phyloP scores from a whole-genome alignment of 352 stramenopile species.

The Phytophthora aleatoria region DNA sequence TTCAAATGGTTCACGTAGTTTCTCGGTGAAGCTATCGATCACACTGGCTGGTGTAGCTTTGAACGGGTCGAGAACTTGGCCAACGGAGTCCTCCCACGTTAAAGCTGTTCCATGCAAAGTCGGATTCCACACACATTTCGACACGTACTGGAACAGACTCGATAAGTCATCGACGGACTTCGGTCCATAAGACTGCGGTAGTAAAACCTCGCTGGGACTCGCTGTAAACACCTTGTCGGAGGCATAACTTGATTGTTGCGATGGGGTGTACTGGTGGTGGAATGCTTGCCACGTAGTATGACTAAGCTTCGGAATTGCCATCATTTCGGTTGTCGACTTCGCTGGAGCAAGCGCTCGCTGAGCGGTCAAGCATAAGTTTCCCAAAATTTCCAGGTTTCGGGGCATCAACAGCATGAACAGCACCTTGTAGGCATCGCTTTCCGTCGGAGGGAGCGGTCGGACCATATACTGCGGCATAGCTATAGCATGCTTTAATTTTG shows the following conservation, averaged over 20 bases:
- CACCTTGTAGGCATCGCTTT: conserved; percentile 30
- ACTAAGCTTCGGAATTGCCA: not conserved
- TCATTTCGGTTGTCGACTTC: conserved; percentile 11
- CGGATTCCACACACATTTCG: conserved; percentile 48
- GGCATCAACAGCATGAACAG: conserved; percentile 57
- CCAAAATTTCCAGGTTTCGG: conserved; percentile 40
- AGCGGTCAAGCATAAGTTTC: conserved; percentile 39
- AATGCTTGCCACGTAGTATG: conserved; percentile 29
- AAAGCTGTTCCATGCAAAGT: conserved; percentile 13
- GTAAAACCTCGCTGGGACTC: not conserved
- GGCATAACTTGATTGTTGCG: not conserved
- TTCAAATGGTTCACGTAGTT: conserved; percentile 24
- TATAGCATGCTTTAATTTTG: conserved; percentile 1
- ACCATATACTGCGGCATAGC: conserved; percentile 36
- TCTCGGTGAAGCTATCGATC: conserved; percentile 42
- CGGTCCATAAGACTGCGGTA: not conserved
- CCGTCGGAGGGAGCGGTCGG: conserved; percentile 35
- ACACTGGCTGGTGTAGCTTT: conserved; percentile 19
- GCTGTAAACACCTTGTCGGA: conserved; percentile 1
- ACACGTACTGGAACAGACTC: conserved; percentile 12
- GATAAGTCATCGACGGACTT: conserved; percentile 4
- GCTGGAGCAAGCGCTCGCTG: conserved; percentile 39
- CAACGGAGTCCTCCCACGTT: conserved; percentile 27
- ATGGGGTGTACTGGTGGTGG: conserved; percentile 10
- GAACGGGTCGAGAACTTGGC: conserved; percentile 43